Evolutionary conservation across 2,329 filamentous ascomycete species (phyloP), one percentile per base, ranked within the genome.

Genomic region (Trichoderma brevicompactum): DNA sequence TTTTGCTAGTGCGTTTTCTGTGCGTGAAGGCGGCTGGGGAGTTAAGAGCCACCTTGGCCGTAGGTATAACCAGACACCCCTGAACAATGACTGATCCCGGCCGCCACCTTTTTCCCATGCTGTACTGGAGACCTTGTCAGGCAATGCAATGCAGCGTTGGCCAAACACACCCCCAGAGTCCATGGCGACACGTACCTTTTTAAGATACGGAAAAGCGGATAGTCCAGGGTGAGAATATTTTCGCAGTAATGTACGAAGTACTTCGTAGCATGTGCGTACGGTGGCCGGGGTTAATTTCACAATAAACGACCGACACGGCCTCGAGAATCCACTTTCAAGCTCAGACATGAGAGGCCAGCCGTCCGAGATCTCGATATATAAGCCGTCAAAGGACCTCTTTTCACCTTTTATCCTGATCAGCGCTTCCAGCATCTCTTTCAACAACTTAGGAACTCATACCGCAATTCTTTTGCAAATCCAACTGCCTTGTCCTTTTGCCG

Each of bases 311-410:
- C 32, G 46, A 28, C 23, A 28, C 23, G 5, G 2, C 23, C 23
- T 28, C 23, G 32, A 36, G 10, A 36, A n/a, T n/a, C 49, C 32
- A 34, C 49, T 28, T 53, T 46, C 41, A 46, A 36, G 28, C 28
- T 38, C 43, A 38, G n/a, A 6, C 34, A 17, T 17, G 43, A 28
- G 10, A 54, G 32, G 32, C 48, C 48, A 40, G 48, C 49, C 40
- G 23, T 28, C 59, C 38, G 34, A 43, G 32, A 49, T 49, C 17
- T 50, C 52, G 43, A 64, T 64, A 64, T 64, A 64, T 48, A 64
- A 64, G 38, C 52, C 34, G 43, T 48, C 28, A 50, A 64, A 32
- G 19, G 13, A n/a, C 32, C 52, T 64, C 15, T 12, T 28, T 23
- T 56, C 44, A 23, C 32, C 52, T 17, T 43, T 15, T 9, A 32